Conservation (phyloP, 768 basidiomycete genomes). For the Pulveroboletus sp. region DNA sequence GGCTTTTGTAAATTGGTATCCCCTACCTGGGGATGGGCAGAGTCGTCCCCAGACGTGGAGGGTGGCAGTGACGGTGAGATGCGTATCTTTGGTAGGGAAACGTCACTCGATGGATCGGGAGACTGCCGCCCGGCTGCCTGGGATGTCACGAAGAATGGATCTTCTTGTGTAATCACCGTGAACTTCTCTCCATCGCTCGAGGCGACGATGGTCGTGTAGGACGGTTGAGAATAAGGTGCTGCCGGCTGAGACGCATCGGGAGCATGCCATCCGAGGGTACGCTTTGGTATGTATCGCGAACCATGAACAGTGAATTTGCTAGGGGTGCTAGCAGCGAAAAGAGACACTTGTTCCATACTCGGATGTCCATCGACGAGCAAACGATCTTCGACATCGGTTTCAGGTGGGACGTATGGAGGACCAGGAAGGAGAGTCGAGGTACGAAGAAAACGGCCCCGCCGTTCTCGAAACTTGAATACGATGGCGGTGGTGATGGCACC, state of each 20-base stretch:
- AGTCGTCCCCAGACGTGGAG: neutral
- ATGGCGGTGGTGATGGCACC: conserved; percentile 14
- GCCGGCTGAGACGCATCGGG: neutral
- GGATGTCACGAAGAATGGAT: conserved; percentile 20
- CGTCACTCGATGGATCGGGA: neutral
- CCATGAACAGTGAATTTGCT: conserved; percentile 31
- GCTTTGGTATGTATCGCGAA: conserved; percentile 21
- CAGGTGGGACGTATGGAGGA: conserved; percentile 25
- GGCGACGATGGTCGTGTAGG: conserved; percentile 17
- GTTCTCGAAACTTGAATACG: conserved; percentile 13
- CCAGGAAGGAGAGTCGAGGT: conserved; percentile 22
- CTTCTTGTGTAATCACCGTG: conserved; percentile 19
- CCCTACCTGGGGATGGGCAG: neutral
- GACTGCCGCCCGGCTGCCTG: neutral
- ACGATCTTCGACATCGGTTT: conserved; percentile 13
- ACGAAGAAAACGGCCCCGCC: conserved; percentile 2
- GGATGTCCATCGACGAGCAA: conserved; percentile 12
- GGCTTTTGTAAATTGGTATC: conserved; percentile 9
- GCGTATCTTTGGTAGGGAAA: conserved; percentile 3
- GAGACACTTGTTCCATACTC: conserved; percentile 29
- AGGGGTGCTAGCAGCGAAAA: conserved; percentile 23
- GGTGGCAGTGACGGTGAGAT: conserved; percentile 1
- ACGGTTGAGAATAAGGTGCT: neutral
- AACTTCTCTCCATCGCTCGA: conserved; percentile 23
- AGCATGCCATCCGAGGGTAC: conserved; percentile 9